Evolutionary conservation across 2,329 filamentous ascomycete species (phyloP), one percentile per base, ranked within the genome.

Genomic region (Sarocladium oryzae): DNA sequence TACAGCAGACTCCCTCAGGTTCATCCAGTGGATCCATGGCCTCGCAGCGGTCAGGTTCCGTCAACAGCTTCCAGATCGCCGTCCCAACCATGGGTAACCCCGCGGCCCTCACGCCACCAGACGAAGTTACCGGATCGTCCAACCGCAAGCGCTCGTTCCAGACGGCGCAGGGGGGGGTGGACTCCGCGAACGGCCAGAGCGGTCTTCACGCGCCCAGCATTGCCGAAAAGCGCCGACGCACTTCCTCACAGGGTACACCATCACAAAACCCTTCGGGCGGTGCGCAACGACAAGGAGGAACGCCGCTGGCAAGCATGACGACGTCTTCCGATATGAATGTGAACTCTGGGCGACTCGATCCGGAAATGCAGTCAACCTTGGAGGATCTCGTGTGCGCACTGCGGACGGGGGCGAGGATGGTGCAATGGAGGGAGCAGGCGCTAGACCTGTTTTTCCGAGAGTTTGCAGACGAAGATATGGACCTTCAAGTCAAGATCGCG

Each of bases 391-490:
- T 35, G 20, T 4, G 26, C 45, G 40, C 23, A 3, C 40, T 45
- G 13, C 21, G 40, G 23, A 30, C 40, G 5, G 23, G 23, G 4
- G 23, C 24, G 5, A 5, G n/a, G 40, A 26, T n/a, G 21, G 18
- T 73, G 5, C 70, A 66, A 33, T 82, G 78, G 78, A 70, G 76
- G 4, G 79, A 82, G 60, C 74, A 77, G 60, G 79, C 79, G 0
- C 68, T 82, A 50, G 79, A 82, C 52, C 70, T 81, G 4, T 77
- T 82, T 58, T 82, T 82, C 62, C 69, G 71, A 28, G 78, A 82
- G 53, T 82, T 82, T 58, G 65, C 71, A 13, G 71, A 75, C 45
- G 78, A 82, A 56, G 77, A 82, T 53, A 67, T 76, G 53, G 79
- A 82, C 56, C 60, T 82, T 52, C 79, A 82, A 66, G 67, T 82